Evolutionary conservation across 495 filamentous ascomycete genomes (phyloP), one percentile per base, ranked within the genome.

Genomic region (Podospora australis): DNA sequence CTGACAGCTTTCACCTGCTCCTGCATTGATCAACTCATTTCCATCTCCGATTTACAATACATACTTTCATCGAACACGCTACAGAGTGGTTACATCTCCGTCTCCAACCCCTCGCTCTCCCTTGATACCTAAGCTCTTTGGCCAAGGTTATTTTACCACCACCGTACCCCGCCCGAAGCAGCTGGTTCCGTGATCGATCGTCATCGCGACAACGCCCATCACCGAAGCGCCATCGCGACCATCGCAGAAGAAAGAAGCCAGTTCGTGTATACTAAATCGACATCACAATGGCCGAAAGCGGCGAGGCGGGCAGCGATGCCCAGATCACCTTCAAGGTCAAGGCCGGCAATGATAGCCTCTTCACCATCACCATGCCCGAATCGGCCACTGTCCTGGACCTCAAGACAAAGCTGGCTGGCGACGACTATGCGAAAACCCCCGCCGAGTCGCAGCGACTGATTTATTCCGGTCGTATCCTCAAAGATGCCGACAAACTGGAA

Each of bases 391-490:
- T 97, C 21, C 73, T 80, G 14, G 88, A 95, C 40, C 79, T 99
- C 49, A 99, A 99, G 72, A 75, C 77, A 36, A 95, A 89, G 73
- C 81, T 99, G 21, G 77, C 87, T 3, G 80, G 78, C 25, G 61
- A 76, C 38, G 86, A 95, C 45, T 90, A 85, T 66, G 87, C 91
- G 57, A 81, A 91, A 59, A 79, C 95, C 40, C 82, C 91, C 1
- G 75, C 81, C 22, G 92, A 91, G 54, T 79, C 87, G 40, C 90
- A 96, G 66, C 88, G 94, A 36, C 74, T 99, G 54, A 99, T 99
- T 66, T 97, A 97, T 69, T 96, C 91, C 6, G 94, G 94, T 22
- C 82, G 90, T 50, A 90, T 99, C 17, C 77, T 99, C 68, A 99
- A 96, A 70, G 88, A 99, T 61, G 79, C 80, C 32, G 90, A 97